These are phyloP conservation scores for Fomitopsis pinicola DNA, from an alignment of 1,284 basidiomycete genomes.

Conservation along the genomic window DNA sequence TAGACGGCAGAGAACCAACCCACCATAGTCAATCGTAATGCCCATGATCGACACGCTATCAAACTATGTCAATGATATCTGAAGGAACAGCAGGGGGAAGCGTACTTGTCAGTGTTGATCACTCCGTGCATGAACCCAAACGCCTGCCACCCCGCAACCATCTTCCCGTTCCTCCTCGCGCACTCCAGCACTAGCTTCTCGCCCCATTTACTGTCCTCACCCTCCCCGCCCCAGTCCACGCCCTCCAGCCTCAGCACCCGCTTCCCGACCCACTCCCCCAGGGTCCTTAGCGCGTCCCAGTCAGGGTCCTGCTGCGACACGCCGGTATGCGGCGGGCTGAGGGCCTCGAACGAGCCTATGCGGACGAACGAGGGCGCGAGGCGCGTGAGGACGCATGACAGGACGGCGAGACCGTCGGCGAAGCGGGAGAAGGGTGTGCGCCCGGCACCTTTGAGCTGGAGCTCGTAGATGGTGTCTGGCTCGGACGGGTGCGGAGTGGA, in stretches of 20 bases:
- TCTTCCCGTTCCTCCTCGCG: slow-evolving; percentile 79
- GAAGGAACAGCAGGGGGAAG: not conserved
- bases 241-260: slow-evolving; percentile 50
- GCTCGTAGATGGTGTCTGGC: slow-evolving; percentile 62
- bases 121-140: slow-evolving; percentile 94
- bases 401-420: slow-evolving; percentile 91
- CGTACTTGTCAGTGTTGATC: slow-evolving; percentile 94
- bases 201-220: slow-evolving; percentile 55
- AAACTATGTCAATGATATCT: slow-evolving; percentile 8
- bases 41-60: slow-evolving; percentile 79
- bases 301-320: slow-evolving; percentile 73
- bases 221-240: slow-evolving; percentile 27
- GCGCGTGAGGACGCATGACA: slow-evolving; percentile 80
- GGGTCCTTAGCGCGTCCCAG: slow-evolving; percentile 65
- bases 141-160: slow-evolving; percentile 93
- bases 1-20: not conserved
- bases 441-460: slow-evolving; percentile 94
- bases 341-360: slow-evolving; percentile 87
- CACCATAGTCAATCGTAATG: slow-evolving; percentile 90
- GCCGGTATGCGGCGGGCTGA: slow-evolving; percentile 74
- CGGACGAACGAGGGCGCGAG: slow-evolving; percentile 89
- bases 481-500: slow-evolving; percentile 68
- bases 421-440: slow-evolving; percentile 90
- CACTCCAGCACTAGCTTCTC: slow-evolving; percentile 72
- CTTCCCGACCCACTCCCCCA: slow-evolving; percentile 72